These are phyloP conservation scores for Aspergillus taichungensis DNA, from an alignment of 495 filamentous ascomycete species.

Conservation along the genomic window DNA sequence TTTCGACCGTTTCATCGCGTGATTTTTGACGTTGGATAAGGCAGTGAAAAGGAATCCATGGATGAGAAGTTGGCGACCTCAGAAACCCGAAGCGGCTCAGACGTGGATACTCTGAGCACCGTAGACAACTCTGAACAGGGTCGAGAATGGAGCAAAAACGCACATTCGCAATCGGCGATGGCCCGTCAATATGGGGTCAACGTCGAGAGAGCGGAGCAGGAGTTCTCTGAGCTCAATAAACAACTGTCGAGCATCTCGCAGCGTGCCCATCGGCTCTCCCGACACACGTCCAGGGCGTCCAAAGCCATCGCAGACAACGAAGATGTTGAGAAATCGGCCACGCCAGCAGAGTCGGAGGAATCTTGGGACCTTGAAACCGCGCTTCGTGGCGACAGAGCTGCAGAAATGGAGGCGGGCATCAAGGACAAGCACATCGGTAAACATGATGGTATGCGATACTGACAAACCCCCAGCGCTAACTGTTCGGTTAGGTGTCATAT, in stretches of 20 bases:
- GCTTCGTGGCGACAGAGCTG: conserved; percentile 56
- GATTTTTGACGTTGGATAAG: background rate
- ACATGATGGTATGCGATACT: background rate
- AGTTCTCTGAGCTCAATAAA: conserved; percentile 66
- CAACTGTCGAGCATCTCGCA: conserved; percentile 63
- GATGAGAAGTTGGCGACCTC: conserved; percentile 13
- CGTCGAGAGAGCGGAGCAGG: conserved; percentile 62
- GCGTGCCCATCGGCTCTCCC: conserved; percentile 33
- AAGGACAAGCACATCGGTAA: conserved; percentile 63
- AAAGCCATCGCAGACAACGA: conserved; percentile 26
- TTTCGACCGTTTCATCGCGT: no score
- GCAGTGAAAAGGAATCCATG: background rate
- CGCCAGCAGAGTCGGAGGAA: conserved; percentile 41
- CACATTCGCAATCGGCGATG: conserved; percentile 39
- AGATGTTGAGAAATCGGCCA: conserved; percentile 43
- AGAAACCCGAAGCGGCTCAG: conserved; percentile 16
- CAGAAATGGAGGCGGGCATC: conserved; percentile 70
- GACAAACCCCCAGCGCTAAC: no score
- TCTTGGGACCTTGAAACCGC: conserved; percentile 64
- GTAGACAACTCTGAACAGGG: conserved; percentile 19
- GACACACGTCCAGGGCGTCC: conserved; percentile 31
- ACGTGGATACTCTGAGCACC: conserved; percentile 15
- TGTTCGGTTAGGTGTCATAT: conserved; percentile 51
- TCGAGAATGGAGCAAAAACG: conserved; percentile 21
- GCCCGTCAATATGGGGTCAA: conserved; percentile 47